phyloP scores from a whole-genome alignment of 805 yeast genomes.

The Wickerhamiella shivajii region DNA sequence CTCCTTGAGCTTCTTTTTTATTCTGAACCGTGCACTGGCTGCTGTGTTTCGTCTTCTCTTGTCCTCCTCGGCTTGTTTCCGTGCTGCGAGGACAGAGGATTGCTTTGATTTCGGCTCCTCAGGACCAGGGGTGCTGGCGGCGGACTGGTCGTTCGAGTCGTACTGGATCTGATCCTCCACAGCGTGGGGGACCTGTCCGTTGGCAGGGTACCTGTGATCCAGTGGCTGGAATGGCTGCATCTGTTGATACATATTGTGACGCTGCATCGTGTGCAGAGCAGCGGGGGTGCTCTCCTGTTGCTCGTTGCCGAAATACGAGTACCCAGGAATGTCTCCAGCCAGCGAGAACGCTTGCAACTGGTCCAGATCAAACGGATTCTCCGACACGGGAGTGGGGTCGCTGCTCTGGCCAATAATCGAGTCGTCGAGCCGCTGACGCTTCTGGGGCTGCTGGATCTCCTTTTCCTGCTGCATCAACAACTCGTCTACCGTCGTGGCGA shows the following conservation, averaged over 20 bases:
- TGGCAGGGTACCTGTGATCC: too few relatives aligned
- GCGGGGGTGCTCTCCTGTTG: conserved; percentile 4
- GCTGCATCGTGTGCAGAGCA: conserved; percentile 7
- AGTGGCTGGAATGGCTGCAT: too few relatives aligned
- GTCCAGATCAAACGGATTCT: conserved; percentile 17
- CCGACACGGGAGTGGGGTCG: conserved; percentile 4
- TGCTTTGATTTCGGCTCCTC: background rate
- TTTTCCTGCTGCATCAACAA: conserved; percentile 28
- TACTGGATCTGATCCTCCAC: background rate
- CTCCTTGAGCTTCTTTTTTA: conserved; percentile 83
- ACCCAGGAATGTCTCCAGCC: conserved; percentile 22
- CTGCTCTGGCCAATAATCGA: conserved; percentile 9
- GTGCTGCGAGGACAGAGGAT: background rate
- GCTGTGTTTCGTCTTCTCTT: conserved; percentile 83
- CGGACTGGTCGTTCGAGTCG: background rate
- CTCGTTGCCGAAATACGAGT: conserved; percentile 9
- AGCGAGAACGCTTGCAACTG: conserved; percentile 23
- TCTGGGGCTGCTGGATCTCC: conserved; percentile 23
- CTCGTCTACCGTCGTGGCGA: conserved; percentile 28
- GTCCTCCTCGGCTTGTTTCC: conserved; percentile 36
- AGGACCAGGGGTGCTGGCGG: too few relatives aligned
- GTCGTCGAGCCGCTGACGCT: conserved; percentile 10
- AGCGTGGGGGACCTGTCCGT: too few relatives aligned
- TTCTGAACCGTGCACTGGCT: conserved; percentile 85
- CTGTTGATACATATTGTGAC: conserved; percentile 5